Percentiles rank a stretch among this genome's conserved stretches.
Evolutionary conservation across 495 filamentous ascomycete genomes (phyloP).

Genomic region (Tuber aestivum): DNA sequence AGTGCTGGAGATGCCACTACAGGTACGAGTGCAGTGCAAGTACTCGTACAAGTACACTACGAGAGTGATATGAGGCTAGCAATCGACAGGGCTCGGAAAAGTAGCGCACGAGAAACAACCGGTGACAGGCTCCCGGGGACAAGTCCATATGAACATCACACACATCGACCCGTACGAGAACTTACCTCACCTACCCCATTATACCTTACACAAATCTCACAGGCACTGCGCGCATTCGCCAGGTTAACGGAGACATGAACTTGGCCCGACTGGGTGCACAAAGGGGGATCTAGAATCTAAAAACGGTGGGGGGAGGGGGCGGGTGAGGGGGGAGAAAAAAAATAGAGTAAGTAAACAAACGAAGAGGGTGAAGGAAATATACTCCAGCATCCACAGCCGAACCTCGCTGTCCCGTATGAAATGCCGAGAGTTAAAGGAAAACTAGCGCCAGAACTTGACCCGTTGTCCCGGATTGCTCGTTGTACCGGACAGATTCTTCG

Average conservation of each 20-base stretch:
- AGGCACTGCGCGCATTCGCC: background rate
- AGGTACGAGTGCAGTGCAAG: too few species aligned
- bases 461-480: too few species aligned
- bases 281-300: background rate
- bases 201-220: background rate
- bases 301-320: background rate
- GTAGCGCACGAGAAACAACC: conserved; percentile 29
- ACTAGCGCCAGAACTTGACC: too few species aligned
- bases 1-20: conserved; percentile 15
- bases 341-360: background rate
- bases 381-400: background rate
- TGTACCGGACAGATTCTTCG: too few species aligned
- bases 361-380: conserved; percentile 1
- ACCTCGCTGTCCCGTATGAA: too few species aligned
- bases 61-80: conserved; percentile 9
- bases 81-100: conserved; percentile 17
- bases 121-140: conserved; percentile 22
- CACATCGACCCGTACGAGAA: conserved; percentile 28
- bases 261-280: background rate
- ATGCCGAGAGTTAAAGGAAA: too few species aligned
- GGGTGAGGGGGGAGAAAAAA: background rate
- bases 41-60: too few species aligned
- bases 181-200: conserved; percentile 13
- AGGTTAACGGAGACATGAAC: background rate
- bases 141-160: conserved; percentile 20